These are phyloP conservation scores for Amanita muscaria DNA, from an alignment of 768 basidiomycete species.

Conservation along the genomic window DNA sequence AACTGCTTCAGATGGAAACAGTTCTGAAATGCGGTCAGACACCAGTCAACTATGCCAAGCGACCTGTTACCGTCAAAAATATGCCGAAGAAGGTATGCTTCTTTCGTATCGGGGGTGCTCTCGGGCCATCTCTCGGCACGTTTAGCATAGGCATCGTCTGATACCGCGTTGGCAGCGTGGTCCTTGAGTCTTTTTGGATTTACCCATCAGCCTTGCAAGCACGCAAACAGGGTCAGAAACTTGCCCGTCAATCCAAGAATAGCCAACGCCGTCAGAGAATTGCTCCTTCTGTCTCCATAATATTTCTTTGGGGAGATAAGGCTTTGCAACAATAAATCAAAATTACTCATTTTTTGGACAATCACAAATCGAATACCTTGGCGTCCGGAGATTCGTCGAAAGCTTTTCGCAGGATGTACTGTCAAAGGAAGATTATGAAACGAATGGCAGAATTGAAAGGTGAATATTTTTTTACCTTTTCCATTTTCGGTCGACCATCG, in stretches of 20 bases:
- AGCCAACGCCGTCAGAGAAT: slow-evolving; percentile 97
- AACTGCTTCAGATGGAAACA: slow-evolving; percentile 81
- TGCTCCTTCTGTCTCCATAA: slow-evolving; percentile 99
- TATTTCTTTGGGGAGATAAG: slow-evolving; percentile 89
- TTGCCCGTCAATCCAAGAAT: slow-evolving; percentile 97
- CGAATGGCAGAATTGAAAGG: slow-evolving; percentile 7
- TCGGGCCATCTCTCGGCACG: slow-evolving; percentile 66
- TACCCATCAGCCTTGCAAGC: slow-evolving; percentile 6
- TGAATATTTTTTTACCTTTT: slow-evolving; percentile 57
- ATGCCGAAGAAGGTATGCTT: slow-evolving; percentile 89
- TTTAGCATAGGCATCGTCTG: slow-evolving; percentile 74
- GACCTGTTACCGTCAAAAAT: slow-evolving; percentile 67
- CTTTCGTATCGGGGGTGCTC: slow-evolving; percentile 90
- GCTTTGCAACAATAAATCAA: slow-evolving; percentile 28
- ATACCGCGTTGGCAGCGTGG: slow-evolving; percentile 63
- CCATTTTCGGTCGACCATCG: slow-evolving; percentile 89
- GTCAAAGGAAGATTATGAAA: not conserved
- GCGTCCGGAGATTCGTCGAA: slow-evolving; percentile 82
- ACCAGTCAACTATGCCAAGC: not conserved
- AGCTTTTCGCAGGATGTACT: slow-evolving; percentile 95
- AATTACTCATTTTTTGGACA: not conserved
- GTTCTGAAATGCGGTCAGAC: slow-evolving; percentile 30
- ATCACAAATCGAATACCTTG: slow-evolving; percentile 35
- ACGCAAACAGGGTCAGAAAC: slow-evolving; percentile 12
- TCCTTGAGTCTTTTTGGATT: slow-evolving; percentile 67